Base-by-base conservation (phyloP, 2,329 filamentous ascomycete genomes). In the Pseudocercospora vitis region DNA sequence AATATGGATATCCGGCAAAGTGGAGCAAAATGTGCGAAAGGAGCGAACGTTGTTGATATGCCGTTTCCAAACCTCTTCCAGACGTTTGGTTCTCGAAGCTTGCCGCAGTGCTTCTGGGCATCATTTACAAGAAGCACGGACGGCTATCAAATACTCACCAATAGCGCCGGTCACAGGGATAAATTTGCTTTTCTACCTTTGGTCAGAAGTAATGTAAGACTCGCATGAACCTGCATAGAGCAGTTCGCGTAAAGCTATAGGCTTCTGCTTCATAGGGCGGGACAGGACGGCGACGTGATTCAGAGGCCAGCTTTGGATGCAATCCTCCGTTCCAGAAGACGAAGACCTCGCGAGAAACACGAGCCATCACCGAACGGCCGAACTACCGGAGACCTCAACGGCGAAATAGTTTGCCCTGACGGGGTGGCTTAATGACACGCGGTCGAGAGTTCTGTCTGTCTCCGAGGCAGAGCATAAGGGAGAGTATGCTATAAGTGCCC, bases 251-350 rank as follows among this genome's bases (percentile, higher is more conserved):
- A 28, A 23, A 46, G 42, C 44, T 47, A 33, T 47, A 31, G 44
- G 28, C 16, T 21, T 32, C 44, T 33, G 4, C 14, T 33, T 28
- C 4, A 47, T 18, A 32, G 9, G 28, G n/a, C 26, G 16, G 44
- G 8, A 47, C 12, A 26, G 32, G 8, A 14, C 24, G 14, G 12
- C 14, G n/a, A n/a, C 7, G 26, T 23, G 44, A 47, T 16, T 33
- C 24, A 47, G 29, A 29, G 26, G 9, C 26, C 14, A 19, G 18
- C 14, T n/a, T 28, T 47, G 26, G 44, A 47, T 18, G 44, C n/a
- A 33, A 6, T 47, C 44, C 44, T 47, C 21, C 28, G 28, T 23
- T 47, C 37, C 37, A 42, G 37, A 42, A 42, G 5, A 23, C 37
- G 19, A 24, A n/a, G 37, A 2, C 21, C 18, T 5, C 18, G 19